Evolutionary conservation across 257 asterid species (phyloP), one percentile per base, ranked within the genome.

Genomic region (Solanum rostratum): DNA sequence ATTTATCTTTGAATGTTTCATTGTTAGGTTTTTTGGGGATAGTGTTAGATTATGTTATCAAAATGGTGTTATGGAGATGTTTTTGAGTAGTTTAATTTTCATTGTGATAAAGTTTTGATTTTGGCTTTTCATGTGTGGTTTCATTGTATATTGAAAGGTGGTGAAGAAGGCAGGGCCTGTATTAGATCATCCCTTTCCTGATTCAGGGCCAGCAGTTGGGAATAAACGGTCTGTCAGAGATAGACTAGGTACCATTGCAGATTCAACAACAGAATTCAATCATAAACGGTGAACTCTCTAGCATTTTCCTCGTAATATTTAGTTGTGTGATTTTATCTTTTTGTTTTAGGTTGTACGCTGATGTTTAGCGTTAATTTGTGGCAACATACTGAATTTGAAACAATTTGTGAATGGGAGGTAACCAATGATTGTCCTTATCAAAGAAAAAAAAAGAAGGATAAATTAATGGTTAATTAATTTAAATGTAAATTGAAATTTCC

Each of bases 171-270:
- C 85, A 76, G 94, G 92, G 19, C 74, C 86, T 85, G 84, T 74
- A 13, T 78, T 87, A 80, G 91, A 87, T 86, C 83, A 80, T 83
- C 84, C 90, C 12, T 80, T 82, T 55, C 52, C 84, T 54, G 87
- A 89, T 78, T 85, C 90, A 49, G 88, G 79, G 60, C 88, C 89
- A 49, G 68, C 86, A 69, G 91, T 63, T 62, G 99, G 98, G 84
- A 91, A 88, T 70, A 96, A 96, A 85, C 86, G 98, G 88, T 91
- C 99, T 0, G 90, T 91, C 81, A 91, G 85, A 83, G 98, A 96
- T 86, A 95, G 99, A 91, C 93, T 96, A 52, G 99, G 98, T 76
- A 88, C 88, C 84, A 78, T 70, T 86, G 90, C 74, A 69, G 98
- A 93, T 89, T 87, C 91, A n/a, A 59, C 89, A 15, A 41, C 85